A percentile compares a stretch with the other conserved stretches of the same genome.
Conservation (phyloP, 768 basidiomycete species). For the Trametopsis cervina region DNA sequence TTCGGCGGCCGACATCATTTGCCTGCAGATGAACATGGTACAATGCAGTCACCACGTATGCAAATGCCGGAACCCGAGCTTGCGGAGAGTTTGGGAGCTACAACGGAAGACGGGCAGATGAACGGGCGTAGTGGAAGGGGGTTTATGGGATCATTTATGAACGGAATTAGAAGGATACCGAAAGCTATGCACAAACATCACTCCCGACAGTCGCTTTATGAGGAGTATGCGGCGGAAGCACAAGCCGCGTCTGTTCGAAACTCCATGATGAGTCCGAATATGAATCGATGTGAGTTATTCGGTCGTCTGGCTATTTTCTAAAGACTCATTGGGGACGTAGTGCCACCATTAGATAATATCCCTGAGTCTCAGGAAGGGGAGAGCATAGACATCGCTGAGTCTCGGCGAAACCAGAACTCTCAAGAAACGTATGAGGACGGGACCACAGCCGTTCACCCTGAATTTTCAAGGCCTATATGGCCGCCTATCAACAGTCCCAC, state of each 20-base stretch:
- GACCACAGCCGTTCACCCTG: background rate
- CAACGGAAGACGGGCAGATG: background rate
- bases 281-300: constrained; percentile 1
- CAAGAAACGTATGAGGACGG: constrained; percentile 2
- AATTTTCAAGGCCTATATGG: background rate
- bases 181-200: constrained; percentile 9
- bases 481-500: constrained; percentile 1
- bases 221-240: constrained; percentile 7
- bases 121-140: background rate
- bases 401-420: background rate
- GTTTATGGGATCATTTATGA: constrained; percentile 3
- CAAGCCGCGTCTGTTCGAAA: background rate
- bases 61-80: background rate
- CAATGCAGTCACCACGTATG: background rate
- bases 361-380: constrained; percentile 1
- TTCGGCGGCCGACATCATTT: background rate
- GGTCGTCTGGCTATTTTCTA: background rate
- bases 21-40: background rate
- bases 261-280: background rate
- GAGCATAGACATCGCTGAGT: background rate
- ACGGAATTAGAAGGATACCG: constrained; percentile 6
- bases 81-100: background rate
- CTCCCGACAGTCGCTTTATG: constrained; percentile 10
- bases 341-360: constrained; percentile 4
- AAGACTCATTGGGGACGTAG: background rate